Conservation (phyloP, 1,284 basidiomycete genomes). For the Austroboletus novae-zelandiae region DNA sequence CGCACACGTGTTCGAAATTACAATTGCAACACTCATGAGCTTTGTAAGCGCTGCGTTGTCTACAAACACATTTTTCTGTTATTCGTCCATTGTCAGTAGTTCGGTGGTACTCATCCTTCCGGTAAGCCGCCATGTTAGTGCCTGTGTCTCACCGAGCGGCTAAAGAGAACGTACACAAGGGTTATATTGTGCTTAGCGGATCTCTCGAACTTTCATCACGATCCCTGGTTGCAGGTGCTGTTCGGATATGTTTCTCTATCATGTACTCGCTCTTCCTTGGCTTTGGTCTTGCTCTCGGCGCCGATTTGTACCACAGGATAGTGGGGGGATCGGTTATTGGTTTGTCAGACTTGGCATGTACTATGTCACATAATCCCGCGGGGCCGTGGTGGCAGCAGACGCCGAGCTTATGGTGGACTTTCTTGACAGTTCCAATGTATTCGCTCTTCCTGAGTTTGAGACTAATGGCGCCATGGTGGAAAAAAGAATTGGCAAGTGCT, state of each 20-base stretch:
- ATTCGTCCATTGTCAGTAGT: constrained; percentile 80
- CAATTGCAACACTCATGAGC: constrained; percentile 75
- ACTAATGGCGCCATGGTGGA: constrained; percentile 71
- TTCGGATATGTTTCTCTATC: constrained; percentile 80
- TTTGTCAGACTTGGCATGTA: constrained; percentile 60
- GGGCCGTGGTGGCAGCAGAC: constrained; percentile 62
- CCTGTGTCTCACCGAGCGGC: not conserved
- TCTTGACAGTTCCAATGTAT: constrained; percentile 80
- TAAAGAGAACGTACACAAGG: constrained; percentile 35
- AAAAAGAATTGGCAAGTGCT: constrained; percentile 64
- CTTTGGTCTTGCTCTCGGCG: constrained; percentile 82
- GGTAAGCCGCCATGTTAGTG: constrained; percentile 37
- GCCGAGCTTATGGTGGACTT: constrained; percentile 60
- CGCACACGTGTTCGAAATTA: constrained; percentile 86
- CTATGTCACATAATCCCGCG: constrained; percentile 47
- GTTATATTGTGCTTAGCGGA: constrained; percentile 79
- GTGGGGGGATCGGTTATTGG: constrained; percentile 46
- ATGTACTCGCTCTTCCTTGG: constrained; percentile 81
- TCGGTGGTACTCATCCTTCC: constrained; percentile 89
- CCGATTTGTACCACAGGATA: constrained; percentile 62
- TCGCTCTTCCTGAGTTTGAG: constrained; percentile 73
- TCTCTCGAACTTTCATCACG: constrained; percentile 79
- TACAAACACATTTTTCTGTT: constrained; percentile 75
- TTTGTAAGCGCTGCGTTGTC: constrained; percentile 81
- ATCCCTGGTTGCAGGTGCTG: constrained; percentile 80